These are phyloP conservation scores for Viola odorata DNA, from an alignment of 345 rosid species.

Conservation along the genomic window DNA sequence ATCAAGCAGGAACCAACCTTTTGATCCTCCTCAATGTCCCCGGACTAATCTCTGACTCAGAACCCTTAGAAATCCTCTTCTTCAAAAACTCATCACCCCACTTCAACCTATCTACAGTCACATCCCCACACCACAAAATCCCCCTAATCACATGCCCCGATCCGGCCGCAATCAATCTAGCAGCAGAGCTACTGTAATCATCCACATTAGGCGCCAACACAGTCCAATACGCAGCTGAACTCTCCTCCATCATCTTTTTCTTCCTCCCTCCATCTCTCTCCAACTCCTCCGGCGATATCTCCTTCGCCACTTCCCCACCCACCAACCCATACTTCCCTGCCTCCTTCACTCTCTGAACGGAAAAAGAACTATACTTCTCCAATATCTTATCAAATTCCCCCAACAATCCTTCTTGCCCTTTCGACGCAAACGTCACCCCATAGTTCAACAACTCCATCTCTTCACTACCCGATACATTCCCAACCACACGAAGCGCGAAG, in stretches of 20 bases:
- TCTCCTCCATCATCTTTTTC: conserved; percentile 42
- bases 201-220: conserved; percentile 91
- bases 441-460: conserved; percentile 22
- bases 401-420: conserved; percentile 26
- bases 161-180: conserved; percentile 78
- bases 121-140: conserved; percentile 91
- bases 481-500: conserved; percentile 19
- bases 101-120: conserved; percentile 73
- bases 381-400: conserved; percentile 15
- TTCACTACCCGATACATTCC: not conserved
- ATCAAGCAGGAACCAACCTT: conserved; percentile 39
- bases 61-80: conserved; percentile 40
- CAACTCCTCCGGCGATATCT: conserved; percentile 23
- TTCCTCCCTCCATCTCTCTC: conserved; percentile 2
- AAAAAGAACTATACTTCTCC: conserved; percentile 18
- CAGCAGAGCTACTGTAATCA: conserved; percentile 58
- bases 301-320: conserved; percentile 19
- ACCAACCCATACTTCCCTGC: conserved; percentile 9
- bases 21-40: conserved; percentile 59
- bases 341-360: conserved; percentile 16
- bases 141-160: conserved; percentile 85
- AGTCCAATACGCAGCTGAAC: conserved; percentile 90
- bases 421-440: conserved; percentile 24
- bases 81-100: conserved; percentile 70
- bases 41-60: conserved; percentile 50